Evolutionary conservation across 257 asterid genomes (phyloP).

Genomic region (Scutellaria minor): DNA sequence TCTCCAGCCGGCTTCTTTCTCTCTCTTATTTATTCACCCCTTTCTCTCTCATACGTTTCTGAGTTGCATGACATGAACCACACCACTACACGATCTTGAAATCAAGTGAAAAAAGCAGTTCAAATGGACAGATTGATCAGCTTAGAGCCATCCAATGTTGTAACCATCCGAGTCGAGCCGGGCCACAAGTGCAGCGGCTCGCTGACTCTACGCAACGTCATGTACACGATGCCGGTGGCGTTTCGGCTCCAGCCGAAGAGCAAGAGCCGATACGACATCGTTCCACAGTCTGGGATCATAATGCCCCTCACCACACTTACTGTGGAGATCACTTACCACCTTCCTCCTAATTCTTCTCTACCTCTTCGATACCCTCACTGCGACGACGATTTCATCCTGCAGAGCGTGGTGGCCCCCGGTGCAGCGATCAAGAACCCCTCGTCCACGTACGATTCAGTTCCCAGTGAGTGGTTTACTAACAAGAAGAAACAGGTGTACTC

Average conservation of each 20-base stretch:
- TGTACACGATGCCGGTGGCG: constrained; percentile 92
- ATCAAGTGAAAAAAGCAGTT: constrained; percentile 13
- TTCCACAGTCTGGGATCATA: constrained; percentile 76
- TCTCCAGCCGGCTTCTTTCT: constrained; percentile 54
- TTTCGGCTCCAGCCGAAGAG: constrained; percentile 65
- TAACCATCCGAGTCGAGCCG: constrained; percentile 61
- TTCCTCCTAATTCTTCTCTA: constrained; percentile 44
- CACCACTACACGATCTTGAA: neutral
- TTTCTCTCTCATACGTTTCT: neutral
- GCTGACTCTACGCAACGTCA: constrained; percentile 65
- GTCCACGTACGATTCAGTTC: constrained; percentile 50
- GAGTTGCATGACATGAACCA: too few relatives aligned
- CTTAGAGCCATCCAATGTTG: constrained; percentile 72
- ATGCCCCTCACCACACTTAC: constrained; percentile 58
- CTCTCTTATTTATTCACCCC: constrained; percentile 35
- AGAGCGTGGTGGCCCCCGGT: constrained; percentile 80
- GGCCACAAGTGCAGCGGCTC: constrained; percentile 59
- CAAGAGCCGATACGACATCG: constrained; percentile 51
- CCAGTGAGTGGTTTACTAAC: constrained; percentile 77
- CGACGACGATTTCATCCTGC: constrained; percentile 64
- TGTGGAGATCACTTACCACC: constrained; percentile 58
- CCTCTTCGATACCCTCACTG: constrained; percentile 61
- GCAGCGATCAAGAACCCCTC: constrained; percentile 56
- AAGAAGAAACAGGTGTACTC: constrained; percentile 86
- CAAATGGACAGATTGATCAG: constrained; percentile 69